Conservation (phyloP, 176 grass and related monocot genomes). For the Calamus simplicifolius region DNA sequence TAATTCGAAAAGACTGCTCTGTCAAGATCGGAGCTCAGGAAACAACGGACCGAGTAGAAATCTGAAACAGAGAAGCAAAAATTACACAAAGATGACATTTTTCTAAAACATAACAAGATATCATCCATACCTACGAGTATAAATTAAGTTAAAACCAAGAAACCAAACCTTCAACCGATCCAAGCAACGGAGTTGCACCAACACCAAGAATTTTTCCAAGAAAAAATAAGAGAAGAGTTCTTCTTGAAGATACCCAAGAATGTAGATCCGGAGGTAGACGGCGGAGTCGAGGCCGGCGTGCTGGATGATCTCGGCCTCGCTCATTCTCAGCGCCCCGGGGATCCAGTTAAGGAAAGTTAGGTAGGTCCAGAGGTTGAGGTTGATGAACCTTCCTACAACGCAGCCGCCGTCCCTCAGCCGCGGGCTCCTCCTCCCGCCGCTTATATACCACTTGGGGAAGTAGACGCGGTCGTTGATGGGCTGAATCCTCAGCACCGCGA, state of each 20-base stretch:
- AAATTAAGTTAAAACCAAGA: too few species aligned
- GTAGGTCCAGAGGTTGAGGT: slow-evolving; percentile 86
- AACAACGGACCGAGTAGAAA: too few species aligned
- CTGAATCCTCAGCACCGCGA: slow-evolving; percentile 82
- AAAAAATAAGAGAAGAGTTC: slow-evolving; percentile 5
- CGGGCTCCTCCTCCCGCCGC: slow-evolving; percentile 24
- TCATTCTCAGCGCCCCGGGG: slow-evolving; percentile 71
- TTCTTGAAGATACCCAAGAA: slow-evolving; percentile 45
- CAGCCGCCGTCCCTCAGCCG: slow-evolving; percentile 10
- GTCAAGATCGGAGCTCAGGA: too few species aligned
- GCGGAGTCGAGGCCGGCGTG: slow-evolving; percentile 90
- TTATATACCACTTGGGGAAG: slow-evolving; percentile 87
- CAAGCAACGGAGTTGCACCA: too few species aligned
- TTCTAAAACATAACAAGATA: too few species aligned
- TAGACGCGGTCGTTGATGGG: slow-evolving; percentile 93
- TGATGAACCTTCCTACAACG: slow-evolving; percentile 60
- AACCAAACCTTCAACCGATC: too few species aligned
- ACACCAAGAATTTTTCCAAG: too few species aligned
- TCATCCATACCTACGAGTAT: too few species aligned
- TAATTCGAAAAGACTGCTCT: too few species aligned
- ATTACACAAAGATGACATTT: too few species aligned
- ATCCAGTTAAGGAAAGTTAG: slow-evolving; percentile 87
- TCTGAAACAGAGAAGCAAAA: too few species aligned
- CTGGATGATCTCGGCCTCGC: slow-evolving; percentile 49
- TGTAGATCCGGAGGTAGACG: slow-evolving; percentile 94